These are phyloP conservation scores for Laburnicola sp. DNA, from an alignment of 2,329 filamentous ascomycete species.

Conservation along the genomic window DNA sequence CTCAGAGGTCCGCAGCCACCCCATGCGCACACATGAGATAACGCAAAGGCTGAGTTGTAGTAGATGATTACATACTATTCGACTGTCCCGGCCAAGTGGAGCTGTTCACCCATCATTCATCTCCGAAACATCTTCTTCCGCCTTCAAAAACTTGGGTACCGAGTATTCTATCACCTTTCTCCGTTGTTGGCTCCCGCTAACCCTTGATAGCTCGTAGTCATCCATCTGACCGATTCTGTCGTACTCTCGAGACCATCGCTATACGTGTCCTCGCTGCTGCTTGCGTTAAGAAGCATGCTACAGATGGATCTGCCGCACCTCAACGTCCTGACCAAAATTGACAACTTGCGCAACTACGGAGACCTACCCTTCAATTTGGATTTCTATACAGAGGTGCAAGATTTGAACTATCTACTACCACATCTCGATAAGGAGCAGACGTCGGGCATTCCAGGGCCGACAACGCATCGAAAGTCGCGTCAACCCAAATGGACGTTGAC, in stretches of 20 bases:
- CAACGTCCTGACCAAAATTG: constrained; percentile 96
- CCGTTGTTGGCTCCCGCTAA: constrained; percentile 26
- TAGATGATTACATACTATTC: constrained; percentile 89
- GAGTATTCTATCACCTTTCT: constrained; percentile 63
- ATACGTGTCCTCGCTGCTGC: constrained; percentile 90
- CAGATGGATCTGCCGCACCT: constrained; percentile 96
- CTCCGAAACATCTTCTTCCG: constrained; percentile 88
- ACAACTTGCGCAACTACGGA: constrained; percentile 84
- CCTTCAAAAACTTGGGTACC: constrained; percentile 87
- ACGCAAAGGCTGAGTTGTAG: constrained; percentile 13
- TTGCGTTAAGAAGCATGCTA: constrained; percentile 93
- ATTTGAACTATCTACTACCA: constrained; percentile 81
- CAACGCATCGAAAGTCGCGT: constrained; percentile 8
- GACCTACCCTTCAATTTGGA: constrained; percentile 92
- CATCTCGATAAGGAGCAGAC: constrained; percentile 73
- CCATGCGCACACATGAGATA: constrained; percentile 4
- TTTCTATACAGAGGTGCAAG: constrained; percentile 96
- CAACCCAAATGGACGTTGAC: constrained; percentile 51
- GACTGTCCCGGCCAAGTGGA: constrained; percentile 98
- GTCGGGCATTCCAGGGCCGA: constrained; percentile 41
- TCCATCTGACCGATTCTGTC: constrained; percentile 93
- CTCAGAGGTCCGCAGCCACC: constrained; percentile 58
- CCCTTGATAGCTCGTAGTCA: constrained; percentile 74
- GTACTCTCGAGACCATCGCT: constrained; percentile 90
- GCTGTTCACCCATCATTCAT: constrained; percentile 92